Percentiles rank a stretch among this genome's conserved stretches.
Evolutionary conservation across 352 stramenopile species (phyloP).

Genomic region (Thalassiosira exigua): DNA sequence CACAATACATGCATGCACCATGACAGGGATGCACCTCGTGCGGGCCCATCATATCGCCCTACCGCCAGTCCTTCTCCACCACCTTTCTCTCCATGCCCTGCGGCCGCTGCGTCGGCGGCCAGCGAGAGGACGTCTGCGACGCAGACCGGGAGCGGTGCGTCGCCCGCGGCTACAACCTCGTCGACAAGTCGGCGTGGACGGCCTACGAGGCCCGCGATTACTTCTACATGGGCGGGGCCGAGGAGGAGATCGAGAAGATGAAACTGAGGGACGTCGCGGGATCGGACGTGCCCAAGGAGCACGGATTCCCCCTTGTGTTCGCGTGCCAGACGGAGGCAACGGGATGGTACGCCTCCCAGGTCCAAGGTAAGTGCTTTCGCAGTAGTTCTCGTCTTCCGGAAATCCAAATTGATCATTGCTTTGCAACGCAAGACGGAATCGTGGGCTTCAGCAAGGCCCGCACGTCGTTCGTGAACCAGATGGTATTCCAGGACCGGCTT

Average conservation of each 20-base stretch:
- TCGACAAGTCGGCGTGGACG: slow-evolving; percentile 47
- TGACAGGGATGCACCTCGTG: slow-evolving; percentile 51
- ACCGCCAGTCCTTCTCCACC: slow-evolving; percentile 37
- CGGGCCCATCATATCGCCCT: slow-evolving; percentile 24
- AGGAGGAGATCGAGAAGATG: slow-evolving; percentile 29
- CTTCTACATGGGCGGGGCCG: slow-evolving; percentile 43
- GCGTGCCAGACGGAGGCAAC: slow-evolving; percentile 54
- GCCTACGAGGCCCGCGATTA: slow-evolving; percentile 58
- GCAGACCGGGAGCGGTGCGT: slow-evolving; percentile 13
- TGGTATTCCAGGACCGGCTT: slow-evolving; percentile 55
- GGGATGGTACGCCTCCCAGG: slow-evolving; percentile 53
- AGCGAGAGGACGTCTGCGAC: slow-evolving; percentile 32
- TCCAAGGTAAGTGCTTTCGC: no score
- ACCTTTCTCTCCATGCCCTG: slow-evolving; percentile 53
- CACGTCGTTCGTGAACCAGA: slow-evolving; percentile 63
- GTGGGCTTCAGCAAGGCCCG: slow-evolving; percentile 39
- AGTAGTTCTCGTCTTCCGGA: no score
- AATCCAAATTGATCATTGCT: no score
- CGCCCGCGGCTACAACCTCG: slow-evolving; percentile 23
- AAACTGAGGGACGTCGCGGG: slow-evolving; percentile 7
- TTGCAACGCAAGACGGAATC: slow-evolving; percentile 60
- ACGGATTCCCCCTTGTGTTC: slow-evolving; percentile 61
- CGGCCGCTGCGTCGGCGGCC: slow-evolving; percentile 36
- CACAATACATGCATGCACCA: no score
- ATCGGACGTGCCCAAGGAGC: slow-evolving; percentile 25